Conservation (phyloP, 352 stramenopile genomes). For the Globisporangium alternatum region DNA sequence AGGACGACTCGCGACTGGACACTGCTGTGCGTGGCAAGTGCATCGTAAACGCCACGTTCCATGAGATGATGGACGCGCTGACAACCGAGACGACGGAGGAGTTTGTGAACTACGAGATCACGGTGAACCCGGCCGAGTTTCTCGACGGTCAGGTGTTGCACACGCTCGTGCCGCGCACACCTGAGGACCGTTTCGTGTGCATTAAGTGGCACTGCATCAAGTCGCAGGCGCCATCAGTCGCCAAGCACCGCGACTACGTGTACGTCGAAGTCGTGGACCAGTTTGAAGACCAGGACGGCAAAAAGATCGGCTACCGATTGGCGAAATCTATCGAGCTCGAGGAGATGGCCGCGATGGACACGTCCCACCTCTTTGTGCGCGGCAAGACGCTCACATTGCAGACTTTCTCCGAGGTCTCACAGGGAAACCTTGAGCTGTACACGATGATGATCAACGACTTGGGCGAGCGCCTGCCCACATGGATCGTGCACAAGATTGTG, state of each 20-base stretch:
- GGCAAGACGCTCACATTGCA: conserved; percentile 75
- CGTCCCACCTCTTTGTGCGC: conserved; percentile 57
- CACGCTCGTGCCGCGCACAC: conserved; percentile 62
- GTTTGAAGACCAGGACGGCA: conserved; percentile 60
- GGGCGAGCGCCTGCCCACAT: conserved; percentile 67
- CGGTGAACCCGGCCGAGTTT: conserved; percentile 72
- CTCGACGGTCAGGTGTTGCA: conserved; percentile 75
- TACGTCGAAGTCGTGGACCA: conserved; percentile 84
- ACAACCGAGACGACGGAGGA: conserved; percentile 68
- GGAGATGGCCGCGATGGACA: conserved; percentile 37
- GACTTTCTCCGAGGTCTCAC: conserved; percentile 60
- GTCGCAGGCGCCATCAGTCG: conserved; percentile 64
- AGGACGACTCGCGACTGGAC: conserved; percentile 62
- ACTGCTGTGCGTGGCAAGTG: conserved; percentile 70
- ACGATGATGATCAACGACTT: conserved; percentile 85
- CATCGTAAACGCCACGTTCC: conserved; percentile 68
- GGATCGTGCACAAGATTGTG: conserved; percentile 82
- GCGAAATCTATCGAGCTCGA: conserved; percentile 76
- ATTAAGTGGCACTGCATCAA: conserved; percentile 83
- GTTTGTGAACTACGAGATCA: conserved; percentile 61
- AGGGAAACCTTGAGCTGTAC: conserved; percentile 61
- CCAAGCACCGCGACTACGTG: conserved; percentile 79
- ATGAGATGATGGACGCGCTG: conserved; percentile 75
- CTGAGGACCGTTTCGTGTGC: conserved; percentile 67
- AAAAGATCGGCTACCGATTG: conserved; percentile 65